Evolutionary conservation across 2,329 filamentous ascomycete genomes (phyloP), one percentile per base, ranked within the genome.

Genomic region (Fusarium sp.): DNA sequence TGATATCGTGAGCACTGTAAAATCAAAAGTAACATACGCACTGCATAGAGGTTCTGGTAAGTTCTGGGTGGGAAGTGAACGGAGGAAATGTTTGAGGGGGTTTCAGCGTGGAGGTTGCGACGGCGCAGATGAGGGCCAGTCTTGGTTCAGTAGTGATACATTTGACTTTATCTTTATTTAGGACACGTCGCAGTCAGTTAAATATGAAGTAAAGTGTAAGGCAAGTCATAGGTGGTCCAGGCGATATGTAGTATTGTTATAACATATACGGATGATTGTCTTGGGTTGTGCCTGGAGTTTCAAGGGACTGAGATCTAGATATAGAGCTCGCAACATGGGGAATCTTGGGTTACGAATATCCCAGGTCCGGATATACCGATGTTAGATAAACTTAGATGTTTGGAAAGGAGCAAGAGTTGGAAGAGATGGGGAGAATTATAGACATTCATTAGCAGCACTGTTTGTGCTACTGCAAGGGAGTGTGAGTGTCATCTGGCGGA

Each of bases 401-500:
- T 22, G 6, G 16, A 53, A 13, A 13, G 24, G 4, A 9, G 24
- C 18, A 7, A 14, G 9, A 20, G 7, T 53, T 20, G 5, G 11
- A 52, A 24, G 24, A 34, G n/a, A 13, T 25, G 9, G 6, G 4
- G 6, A 34, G 30, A 6, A 29, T 22, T 24, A 37, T 22, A 18
- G 16, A 40, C 42, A 27, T 12, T 37, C 34, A 18, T n/a, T 7
- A 40, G 25, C 18, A 27, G 25, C 7, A 14, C 18, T 4, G 4
- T 40, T 47, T 32, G 40, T 34, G 37, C 30, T 14, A n/a, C 62
- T 67, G 49, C 48, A 62, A 67, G 57, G 40, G 62, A 67, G 56
- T 63, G 58, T 57, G 46, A 29, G 32, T 24, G 42, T 24, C 32
- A 37, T 48, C 22, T 48, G 49, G 16, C 24, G 24, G 16, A 20